phyloP scores from a whole-genome alignment of 2,329 filamentous ascomycete genomes.

The Neonectria ditissima region DNA sequence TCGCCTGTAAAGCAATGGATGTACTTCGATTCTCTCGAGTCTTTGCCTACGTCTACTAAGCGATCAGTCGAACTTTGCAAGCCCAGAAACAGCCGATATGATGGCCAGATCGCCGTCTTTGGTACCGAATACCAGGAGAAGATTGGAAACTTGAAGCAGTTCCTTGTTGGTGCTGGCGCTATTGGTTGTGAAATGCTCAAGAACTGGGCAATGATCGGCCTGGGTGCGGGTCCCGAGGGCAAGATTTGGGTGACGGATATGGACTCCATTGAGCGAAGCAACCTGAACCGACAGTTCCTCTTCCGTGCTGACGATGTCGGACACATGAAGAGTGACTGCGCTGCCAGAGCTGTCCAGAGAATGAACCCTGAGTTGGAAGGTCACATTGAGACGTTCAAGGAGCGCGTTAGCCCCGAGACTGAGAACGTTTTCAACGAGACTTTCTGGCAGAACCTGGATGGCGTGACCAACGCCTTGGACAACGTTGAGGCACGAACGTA shows the following conservation, averaged over 20 bases:
- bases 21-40: constrained; percentile 98
- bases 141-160: constrained; percentile 88
- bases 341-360: constrained; percentile 85
- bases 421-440: constrained; percentile 94
- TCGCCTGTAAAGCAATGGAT: constrained; percentile 95
- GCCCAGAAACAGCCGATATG: constrained; percentile 86
- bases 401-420: constrained; percentile 91
- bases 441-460: constrained; percentile 90
- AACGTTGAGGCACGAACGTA: constrained; percentile 98
- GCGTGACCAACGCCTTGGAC: constrained; percentile 96
- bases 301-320: constrained; percentile 96
- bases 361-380: constrained; percentile 96
- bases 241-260: constrained; percentile 96
- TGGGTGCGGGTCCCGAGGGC: constrained; percentile 88
- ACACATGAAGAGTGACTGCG: constrained; percentile 95
- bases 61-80: constrained; percentile 90
- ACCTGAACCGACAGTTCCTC: constrained; percentile 95
- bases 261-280: constrained; percentile 99
- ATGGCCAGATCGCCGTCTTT: constrained; percentile 97
- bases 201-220: constrained; percentile 99
- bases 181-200: constrained; percentile 99
- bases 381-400: constrained; percentile 87
- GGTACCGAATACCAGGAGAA: constrained; percentile 95
- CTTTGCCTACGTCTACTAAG: constrained; percentile 78
- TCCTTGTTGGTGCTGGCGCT: constrained; percentile 94